phyloP scores from a whole-genome alignment of 768 basidiomycete genomes.

The Collybiopsis luxurians region DNA sequence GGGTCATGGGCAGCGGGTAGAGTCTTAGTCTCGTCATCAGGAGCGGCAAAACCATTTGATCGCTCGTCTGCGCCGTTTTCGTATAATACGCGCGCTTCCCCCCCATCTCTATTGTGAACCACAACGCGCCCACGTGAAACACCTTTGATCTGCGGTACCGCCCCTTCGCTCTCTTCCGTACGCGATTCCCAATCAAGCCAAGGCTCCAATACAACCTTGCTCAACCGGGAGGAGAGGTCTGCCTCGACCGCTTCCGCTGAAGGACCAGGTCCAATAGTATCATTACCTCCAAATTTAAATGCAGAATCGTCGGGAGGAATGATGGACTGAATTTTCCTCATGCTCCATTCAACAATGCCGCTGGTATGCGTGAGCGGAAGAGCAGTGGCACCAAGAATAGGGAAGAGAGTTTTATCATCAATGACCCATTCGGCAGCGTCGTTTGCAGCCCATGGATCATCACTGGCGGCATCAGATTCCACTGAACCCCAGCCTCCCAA shows the following conservation, averaged over 20 bases:
- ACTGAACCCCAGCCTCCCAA: not conserved
- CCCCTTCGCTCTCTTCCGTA: not conserved
- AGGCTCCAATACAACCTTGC: slow-evolving; percentile 41
- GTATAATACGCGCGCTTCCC: not conserved
- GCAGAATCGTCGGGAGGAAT: slow-evolving; percentile 30
- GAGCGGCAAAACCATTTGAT: not conserved
- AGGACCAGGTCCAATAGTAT: slow-evolving; percentile 15
- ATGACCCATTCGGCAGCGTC: not conserved
- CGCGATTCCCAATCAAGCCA: slow-evolving; percentile 34
- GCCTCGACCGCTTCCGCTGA: slow-evolving; percentile 29
- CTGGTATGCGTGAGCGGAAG: slow-evolving; percentile 62
- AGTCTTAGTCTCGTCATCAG: not conserved
- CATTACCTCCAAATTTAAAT: not conserved
- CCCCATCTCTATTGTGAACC: not conserved
- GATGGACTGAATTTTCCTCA: slow-evolving; percentile 53
- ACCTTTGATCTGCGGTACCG: not conserved
- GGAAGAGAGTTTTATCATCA: slow-evolving; percentile 24
- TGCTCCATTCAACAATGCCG: slow-evolving; percentile 64
- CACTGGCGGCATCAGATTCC: not conserved
- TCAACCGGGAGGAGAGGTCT: slow-evolving; percentile 33
- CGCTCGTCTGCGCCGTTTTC: not conserved
- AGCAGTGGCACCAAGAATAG: slow-evolving; percentile 51
- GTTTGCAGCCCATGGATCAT: not conserved
- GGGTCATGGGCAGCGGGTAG: slow-evolving; percentile 19
- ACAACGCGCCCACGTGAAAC: not conserved